Conservation (phyloP, 208 protist genomes). For the Herpetomonas samuelpessoai region DNA sequence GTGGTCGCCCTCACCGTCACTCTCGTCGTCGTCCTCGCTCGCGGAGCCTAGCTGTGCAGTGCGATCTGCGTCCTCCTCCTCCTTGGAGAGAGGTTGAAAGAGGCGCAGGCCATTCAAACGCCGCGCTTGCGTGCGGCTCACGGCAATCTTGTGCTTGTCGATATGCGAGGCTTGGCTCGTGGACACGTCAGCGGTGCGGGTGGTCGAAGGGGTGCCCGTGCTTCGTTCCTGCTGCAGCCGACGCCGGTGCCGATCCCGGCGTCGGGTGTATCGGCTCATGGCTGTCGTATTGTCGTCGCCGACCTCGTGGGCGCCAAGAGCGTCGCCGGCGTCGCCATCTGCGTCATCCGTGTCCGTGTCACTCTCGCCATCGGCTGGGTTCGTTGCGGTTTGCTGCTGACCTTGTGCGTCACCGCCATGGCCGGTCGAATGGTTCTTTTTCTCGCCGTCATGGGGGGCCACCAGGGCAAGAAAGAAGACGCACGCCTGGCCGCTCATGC, state of each 20-base stretch:
- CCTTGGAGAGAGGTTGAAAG: background rate
- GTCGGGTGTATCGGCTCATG: background rate
- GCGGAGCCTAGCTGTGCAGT: background rate
- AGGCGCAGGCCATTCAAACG: background rate
- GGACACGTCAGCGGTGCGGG: no score
- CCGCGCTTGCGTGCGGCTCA: background rate
- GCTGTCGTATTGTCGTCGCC: background rate
- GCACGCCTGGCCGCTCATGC: slow-evolving; percentile 40
- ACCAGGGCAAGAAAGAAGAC: slow-evolving; percentile 36
- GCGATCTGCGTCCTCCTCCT: slow-evolving; percentile 1
- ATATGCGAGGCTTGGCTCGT: no score
- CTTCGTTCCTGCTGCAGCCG: no score
- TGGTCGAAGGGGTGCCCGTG: no score
- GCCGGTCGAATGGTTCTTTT: background rate
- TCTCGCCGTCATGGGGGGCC: slow-evolving; percentile 12
- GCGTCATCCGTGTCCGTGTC: background rate
- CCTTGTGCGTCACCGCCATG: no score
- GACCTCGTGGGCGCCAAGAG: background rate
- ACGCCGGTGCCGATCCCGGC: no score
- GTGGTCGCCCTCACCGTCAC: background rate
- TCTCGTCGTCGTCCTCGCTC: background rate
- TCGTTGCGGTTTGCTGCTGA: no score
- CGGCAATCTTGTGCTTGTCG: no score
- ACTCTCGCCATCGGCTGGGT: background rate
- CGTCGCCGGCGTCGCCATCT: no score